Evolutionary conservation across 2,329 filamentous ascomycete species (phyloP), one percentile per base, ranked within the genome.

Genomic region (Phyllosticta citrichinensis): DNA sequence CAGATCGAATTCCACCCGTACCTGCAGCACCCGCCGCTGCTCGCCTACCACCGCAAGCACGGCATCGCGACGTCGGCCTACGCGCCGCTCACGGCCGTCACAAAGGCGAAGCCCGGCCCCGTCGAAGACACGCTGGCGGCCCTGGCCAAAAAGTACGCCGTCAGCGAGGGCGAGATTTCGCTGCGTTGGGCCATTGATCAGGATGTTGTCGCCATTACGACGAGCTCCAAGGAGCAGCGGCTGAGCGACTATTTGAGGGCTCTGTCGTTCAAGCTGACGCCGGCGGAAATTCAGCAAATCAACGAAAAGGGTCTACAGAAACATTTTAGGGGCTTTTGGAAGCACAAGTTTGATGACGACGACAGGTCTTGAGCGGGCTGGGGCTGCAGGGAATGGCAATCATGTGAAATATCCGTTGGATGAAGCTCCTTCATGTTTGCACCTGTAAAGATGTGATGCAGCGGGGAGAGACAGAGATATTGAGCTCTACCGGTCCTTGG

Each of bases 1-100:
- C 86, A 88, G 73, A 83, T 88, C 64, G 86, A 88, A 70, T 83
- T 83, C 57, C 85, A 88, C 70, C 84, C 86, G 1, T 87, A 86
- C 67, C 77, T 88, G 11, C 86, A 87, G 69, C 86, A 83, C 68
- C 74, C 75, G 1, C 76, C 81, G 19, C 73, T 89, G 27, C 71
- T 86, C 8, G 74, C 79, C 14, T 84, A 80, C 71, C 75, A 79
- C 71, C 77, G 76, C 67, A 66, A 75, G 62, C 70, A 79, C 66
- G 74, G 73, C 52, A 80, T 81, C 60, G 76, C 77, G 0, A 80
- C 78, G 1, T 67, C 71, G 4, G 79, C 78, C 0, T 81, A 79
- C 63, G 74, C 71, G 2, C 78, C 79, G 4, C 68, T 79, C 25
- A 74, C 78, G 1, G 80, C 84, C 0, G 73, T 78, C 17, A 83